Base-by-base conservation (phyloP, 2,329 filamentous ascomycete genomes). In the Malbranchea cinnamomea region DNA sequence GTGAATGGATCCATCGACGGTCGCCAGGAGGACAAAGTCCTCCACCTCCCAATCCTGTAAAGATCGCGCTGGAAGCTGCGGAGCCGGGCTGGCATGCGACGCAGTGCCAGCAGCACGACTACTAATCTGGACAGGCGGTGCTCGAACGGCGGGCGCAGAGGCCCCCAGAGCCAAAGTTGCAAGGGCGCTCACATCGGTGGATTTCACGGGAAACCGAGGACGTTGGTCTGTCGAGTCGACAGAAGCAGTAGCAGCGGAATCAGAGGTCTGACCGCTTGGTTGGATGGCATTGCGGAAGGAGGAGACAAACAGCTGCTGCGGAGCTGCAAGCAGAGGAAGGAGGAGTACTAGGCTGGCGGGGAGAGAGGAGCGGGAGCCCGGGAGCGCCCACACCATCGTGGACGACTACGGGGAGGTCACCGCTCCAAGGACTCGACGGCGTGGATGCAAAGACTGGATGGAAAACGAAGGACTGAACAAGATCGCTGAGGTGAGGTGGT, bases 11-110 rank as follows among this genome's bases (percentile, higher is more conserved):
- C 89, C 89, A 68, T 95, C 85, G 73, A 95, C 81, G 71, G 89
- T 95, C 81, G 89, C 87, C 79, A 98, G 68, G 67, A 98, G 82
- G 64, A 95, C 81, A 72, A 94, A 92, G 68, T 95, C 85, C 81
- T 95, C 87, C 63, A 94, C 85, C 79, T 94, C 83, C 87, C 87
- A 95, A 65, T 94, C 87, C 72, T 85, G 78, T 71, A 95, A 68
- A 68, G 78, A 91, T 74, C 87, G 85, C 85, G 84, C 87, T 78
- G 69, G 68, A 55, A 81, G 78, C 77, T 77, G 79, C 79, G 80
- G 76, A 65, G 78, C 71, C 58, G 79, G 66, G 48, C 74, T 74
- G 55, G 68, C 66, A n/a, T n/a, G n/a, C n/a, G n/a, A n/a, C n/a
- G n/a, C n/a, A n/a, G n/a, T n/a, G n/a, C n/a, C n/a, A n/a, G n/a